Evolutionary conservation across 805 yeast species (phyloP), one percentile per base, ranked within the genome.

Genomic region (Isabelozyma rhagii): DNA sequence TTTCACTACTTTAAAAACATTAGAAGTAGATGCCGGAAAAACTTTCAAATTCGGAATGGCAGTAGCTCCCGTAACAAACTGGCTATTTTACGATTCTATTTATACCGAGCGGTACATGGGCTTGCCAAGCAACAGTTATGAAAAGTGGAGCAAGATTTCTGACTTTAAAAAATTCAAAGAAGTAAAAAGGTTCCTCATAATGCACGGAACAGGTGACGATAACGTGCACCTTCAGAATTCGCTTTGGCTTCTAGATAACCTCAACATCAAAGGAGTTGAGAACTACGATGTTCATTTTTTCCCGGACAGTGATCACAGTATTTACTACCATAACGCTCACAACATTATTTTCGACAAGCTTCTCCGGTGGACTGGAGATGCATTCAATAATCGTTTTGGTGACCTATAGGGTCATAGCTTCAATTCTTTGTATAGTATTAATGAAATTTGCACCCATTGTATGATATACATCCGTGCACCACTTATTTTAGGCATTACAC

Each of bases 191-290:
- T 90, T 94, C 61, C 68, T 94, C 52, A 64, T 94, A 38, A 89
- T 93, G 89, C 99, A 93, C 63, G 99, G 99, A 1, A 85, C 97
- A 0, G 97, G 97, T 4, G 99, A 94, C 69, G 99, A 94, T 67
- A 94, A 94, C 59, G 99, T 94, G 43, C 98, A 94, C 69, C 82
- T 92, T 68, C 99, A 94, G 65, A 89, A 94, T 70, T 81, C 93
- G 42, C 75, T 90, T 51, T 83, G 84, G 63, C 72, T 94, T 39
- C 62, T 94, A 43, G 98, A 94, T 68, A 65, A 78, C 25, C 75
- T 88, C 49, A 80, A 86, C 58, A 39, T 70, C 44, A 60, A 63
- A 7, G 63, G 63, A 27, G 79, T 87, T n/a, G 84, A 81, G 50
- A 88, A 88, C 61, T 94, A 84, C 61, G 99, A 94, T 60, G 75